Evolutionary conservation across 2,329 filamentous ascomycete genomes (phyloP), one percentile per base, ranked within the genome.

Genomic region (Dactylonectria estremocensis): DNA sequence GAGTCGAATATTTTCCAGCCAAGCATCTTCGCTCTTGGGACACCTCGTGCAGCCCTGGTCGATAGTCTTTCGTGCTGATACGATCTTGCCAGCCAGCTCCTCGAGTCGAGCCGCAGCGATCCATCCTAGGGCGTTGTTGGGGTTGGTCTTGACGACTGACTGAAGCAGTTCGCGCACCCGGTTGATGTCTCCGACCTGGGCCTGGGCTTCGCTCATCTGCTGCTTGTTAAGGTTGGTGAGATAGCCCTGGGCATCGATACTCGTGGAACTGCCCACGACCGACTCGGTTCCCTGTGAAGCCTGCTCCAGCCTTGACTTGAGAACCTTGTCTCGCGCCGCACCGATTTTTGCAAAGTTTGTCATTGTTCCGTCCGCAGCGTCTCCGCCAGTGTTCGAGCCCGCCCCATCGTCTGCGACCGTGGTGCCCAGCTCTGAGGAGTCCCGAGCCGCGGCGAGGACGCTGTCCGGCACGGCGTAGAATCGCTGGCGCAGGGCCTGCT

Each of bases 291-390:
- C 91, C 70, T 92, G 89, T 5, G 94, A 95, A 8, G 95, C 95
- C 78, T 97, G 93, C 76, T 98, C 95, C 48, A 99, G 86, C 73
- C 94, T 91, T n/a, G 97, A 95, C 79, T 97, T 93, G 60, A 99
- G 88, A 46, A 98, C 96, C 81, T 97, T 98, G 84, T 98, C 94
- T 83, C 96, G 91, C 20, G 96, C 97, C 50, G 95, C 95, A 81
- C 97, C 96, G 70, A 99, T 98, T 80, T 97, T 93, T 50, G 95
- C 95, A 79, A 99, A 99, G 79, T 99, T 98, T 11, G 95, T 99
- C 89, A 97, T 96, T 1, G 95, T 97, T 2, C 95, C 95, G 76
- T 97, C 95, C 65, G 91, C 88, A 31, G 80, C 82, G 54, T 86
- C 83, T 14, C 71, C 66, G 13, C 69, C 70, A 11, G 72, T 68